Evolutionary conservation across 495 filamentous ascomycete genomes (phyloP).

Genomic region (Penicillium bialowiezense): DNA sequence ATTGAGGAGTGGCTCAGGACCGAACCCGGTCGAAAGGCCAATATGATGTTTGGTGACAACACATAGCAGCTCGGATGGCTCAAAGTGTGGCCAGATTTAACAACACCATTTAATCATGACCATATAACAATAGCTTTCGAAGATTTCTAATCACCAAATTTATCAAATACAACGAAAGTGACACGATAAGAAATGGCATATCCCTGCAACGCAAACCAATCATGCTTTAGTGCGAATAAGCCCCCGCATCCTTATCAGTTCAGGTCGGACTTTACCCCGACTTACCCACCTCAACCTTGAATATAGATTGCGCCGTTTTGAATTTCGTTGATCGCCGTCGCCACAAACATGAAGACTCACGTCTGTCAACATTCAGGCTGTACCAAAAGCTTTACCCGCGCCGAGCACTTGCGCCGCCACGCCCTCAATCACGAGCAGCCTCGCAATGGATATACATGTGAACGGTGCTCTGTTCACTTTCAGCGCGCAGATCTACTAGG

Average conservation of each 20-base stretch:
- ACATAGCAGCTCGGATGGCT: no score
- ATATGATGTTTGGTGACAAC: no score
- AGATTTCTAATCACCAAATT: no score
- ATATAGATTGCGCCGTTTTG: no score
- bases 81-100: no score
- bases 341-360: constrained; percentile 34
- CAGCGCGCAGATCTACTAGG: constrained; percentile 53
- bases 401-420: constrained; percentile 59
- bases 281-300: background rate
- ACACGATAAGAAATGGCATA: constrained; percentile 3
- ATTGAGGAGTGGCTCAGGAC: no score
- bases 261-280: constrained; percentile 11
- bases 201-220: constrained; percentile 8
- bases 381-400: constrained; percentile 54
- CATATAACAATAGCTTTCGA: no score
- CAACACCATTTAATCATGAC: no score
- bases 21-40: no score
- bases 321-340: no score
- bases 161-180: no score
- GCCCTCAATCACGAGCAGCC: constrained; percentile 50
- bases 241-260: constrained; percentile 25
- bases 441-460: constrained; percentile 52
- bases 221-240: background rate
- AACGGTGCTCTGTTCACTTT: constrained; percentile 57
- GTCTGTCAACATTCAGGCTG: constrained; percentile 45